Base-by-base conservation (phyloP, 306 rosid genomes). In the Oemleria cerasiformis region DNA sequence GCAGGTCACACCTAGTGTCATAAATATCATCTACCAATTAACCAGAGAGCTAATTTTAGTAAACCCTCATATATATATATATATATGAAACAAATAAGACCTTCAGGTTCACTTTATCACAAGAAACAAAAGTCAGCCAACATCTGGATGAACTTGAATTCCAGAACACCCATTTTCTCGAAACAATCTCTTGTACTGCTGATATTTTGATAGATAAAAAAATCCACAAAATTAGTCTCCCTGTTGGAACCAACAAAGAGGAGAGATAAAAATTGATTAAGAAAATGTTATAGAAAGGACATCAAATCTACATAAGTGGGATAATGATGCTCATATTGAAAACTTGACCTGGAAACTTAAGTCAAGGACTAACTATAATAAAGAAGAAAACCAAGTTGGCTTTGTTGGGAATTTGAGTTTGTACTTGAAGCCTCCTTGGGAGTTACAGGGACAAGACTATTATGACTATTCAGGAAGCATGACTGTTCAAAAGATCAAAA, bases 191-290 rank as follows among this genome's bases (percentile, higher is more conserved):
- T 74, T 70, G 74, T 79, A 74, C 42, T 56, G 81, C 62, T 73
- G 73, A 79, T 70, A 70, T 43, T 82, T 86, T 41, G 80, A 78
- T 66, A 77, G 88, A 73, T 77, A 61, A 47, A 84, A 75, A 81
- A 93, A 91, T 72, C 97, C 98, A 78, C 97, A 88, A 71, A 93
- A 55, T 91, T 91, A 70, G 75, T 79, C 85, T 93, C 98, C 82
- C 98, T 93, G 86, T 82, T 58, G 76, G 75, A 85, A 77, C 50
- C 76, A 82, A 76, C 43, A 76, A 75, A 67, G 41, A n/a, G 9
- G 23, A 50, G 34, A 82, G 59, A 73, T 62, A 15, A 62, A 64
- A 25, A 79, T 55, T 6, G 71, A 17, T 47, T 44, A 20, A 4
- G 11, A 79, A 63, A 62, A 48, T 8, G 53, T 34, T 45, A 3